phyloP scores from a whole-genome alignment of 2,329 filamentous ascomycete species.

The Stemphylium beticola region DNA sequence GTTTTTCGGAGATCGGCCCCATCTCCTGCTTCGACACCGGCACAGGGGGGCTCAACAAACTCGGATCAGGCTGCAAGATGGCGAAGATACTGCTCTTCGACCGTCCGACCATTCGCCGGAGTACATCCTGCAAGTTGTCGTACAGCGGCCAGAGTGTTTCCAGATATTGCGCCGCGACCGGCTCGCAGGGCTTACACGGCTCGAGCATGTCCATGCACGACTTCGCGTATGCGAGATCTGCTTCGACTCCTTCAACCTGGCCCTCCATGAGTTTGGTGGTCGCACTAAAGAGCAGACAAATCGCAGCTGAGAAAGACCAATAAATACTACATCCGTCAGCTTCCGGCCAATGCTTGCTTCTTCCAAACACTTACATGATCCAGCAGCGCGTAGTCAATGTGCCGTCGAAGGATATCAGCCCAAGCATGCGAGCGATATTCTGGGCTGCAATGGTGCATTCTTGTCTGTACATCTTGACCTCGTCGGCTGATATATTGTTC shows the following conservation, averaged over 20 bases:
- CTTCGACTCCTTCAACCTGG: conserved; percentile 34
- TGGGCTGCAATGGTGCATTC: conserved; percentile 46
- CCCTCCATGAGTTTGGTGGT: conserved; percentile 45
- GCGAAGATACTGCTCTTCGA: conserved; percentile 46
- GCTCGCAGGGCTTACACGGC: conserved; percentile 38
- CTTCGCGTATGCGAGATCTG: conserved; percentile 43
- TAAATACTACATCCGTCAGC: conserved; percentile 34
- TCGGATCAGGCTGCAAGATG: conserved; percentile 37
- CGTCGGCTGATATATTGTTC: conserved; percentile 34
- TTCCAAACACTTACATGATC: conserved; percentile 30
- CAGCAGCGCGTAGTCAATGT: conserved; percentile 47
- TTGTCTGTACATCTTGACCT: conserved; percentile 36
- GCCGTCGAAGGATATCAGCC: conserved; percentile 43
- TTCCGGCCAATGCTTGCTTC: background rate
- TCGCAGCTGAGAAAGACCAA: conserved; percentile 45
- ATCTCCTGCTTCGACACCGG: conserved; percentile 43
- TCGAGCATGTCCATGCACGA: conserved; percentile 47
- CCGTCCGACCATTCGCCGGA: conserved; percentile 39
- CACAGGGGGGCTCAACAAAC: conserved; percentile 33
- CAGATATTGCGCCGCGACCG: conserved; percentile 42
- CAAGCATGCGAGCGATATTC: conserved; percentile 44
- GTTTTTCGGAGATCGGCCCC: conserved; percentile 44
- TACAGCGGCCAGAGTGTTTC: conserved; percentile 45
- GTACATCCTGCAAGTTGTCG: conserved; percentile 40
- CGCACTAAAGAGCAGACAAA: conserved; percentile 45